phyloP scores from a whole-genome alignment of 169 alveolate genomes.

The Toxoplasma gondii region DNA sequence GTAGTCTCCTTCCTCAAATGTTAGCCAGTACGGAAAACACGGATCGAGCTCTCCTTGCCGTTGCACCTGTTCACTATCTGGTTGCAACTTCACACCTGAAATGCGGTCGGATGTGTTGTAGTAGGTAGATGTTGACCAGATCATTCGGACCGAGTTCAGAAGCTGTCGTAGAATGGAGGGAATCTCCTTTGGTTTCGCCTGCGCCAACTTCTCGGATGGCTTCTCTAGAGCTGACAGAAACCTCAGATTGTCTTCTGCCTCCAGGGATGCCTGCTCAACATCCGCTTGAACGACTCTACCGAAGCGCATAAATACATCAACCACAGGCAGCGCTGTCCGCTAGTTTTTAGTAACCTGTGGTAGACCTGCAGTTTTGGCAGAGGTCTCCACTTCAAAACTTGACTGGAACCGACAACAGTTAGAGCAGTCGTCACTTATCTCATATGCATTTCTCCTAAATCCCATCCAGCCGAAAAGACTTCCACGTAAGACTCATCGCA shows the following conservation, averaged over 20 bases:
- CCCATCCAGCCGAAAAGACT: too few relatives aligned
- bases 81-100: constrained; percentile 58
- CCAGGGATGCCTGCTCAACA: constrained; percentile 84
- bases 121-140: constrained; percentile 87
- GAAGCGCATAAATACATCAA: background rate
- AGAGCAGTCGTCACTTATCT: too few relatives aligned
- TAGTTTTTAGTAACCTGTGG: too few relatives aligned
- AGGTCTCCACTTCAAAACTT: too few relatives aligned
- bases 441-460: too few relatives aligned
- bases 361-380: too few relatives aligned
- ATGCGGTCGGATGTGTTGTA: constrained; percentile 89
- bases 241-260: constrained; percentile 88
- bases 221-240: constrained; percentile 85
- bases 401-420: too few relatives aligned
- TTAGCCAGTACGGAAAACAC: too few relatives aligned
- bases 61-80: background rate
- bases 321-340: too few relatives aligned
- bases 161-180: constrained; percentile 88
- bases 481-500: too few relatives aligned
- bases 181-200: constrained; percentile 88
- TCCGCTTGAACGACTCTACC: constrained; percentile 82
- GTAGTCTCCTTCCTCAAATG: too few relatives aligned
- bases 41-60: too few relatives aligned
- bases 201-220: constrained; percentile 88
- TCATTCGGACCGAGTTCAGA: constrained; percentile 89